Percentiles rank a stretch among this genome's conserved stretches.
Conservation (phyloP, 768 basidiomycete genomes). For the Russula vinacea region DNA sequence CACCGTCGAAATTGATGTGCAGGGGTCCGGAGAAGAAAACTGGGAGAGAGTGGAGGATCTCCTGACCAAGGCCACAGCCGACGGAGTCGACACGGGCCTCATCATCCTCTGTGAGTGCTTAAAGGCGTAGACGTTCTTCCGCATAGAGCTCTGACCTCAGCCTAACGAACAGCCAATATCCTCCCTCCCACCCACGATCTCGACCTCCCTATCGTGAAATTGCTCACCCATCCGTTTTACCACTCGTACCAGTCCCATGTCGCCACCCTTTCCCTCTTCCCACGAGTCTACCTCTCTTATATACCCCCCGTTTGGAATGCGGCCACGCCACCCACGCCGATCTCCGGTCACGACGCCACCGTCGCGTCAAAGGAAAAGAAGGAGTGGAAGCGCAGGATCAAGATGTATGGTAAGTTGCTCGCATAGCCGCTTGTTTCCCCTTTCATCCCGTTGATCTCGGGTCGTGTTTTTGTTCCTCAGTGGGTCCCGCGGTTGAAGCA, state of each 20-base stretch:
- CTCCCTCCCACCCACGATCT: slow-evolving; percentile 77
- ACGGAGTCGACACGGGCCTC: slow-evolving; percentile 39
- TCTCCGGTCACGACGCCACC: slow-evolving; percentile 34
- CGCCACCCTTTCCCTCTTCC: slow-evolving; percentile 70
- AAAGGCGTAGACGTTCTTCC: background rate
- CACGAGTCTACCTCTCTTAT: slow-evolving; percentile 70
- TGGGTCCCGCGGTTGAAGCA: slow-evolving; percentile 79
- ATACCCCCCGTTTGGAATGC: slow-evolving; percentile 73
- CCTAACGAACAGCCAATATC: slow-evolving; percentile 58
- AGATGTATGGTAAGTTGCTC: slow-evolving; percentile 73
- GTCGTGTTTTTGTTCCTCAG: slow-evolving; percentile 39
- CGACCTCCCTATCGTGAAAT: slow-evolving; percentile 66
- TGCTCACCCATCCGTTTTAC: slow-evolving; percentile 77
- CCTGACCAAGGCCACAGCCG: slow-evolving; percentile 57
- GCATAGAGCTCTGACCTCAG: slow-evolving; percentile 14
- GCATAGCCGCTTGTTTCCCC: slow-evolving; percentile 8
- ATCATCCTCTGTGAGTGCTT: slow-evolving; percentile 59
- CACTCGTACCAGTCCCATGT: slow-evolving; percentile 67
- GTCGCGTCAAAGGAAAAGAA: slow-evolving; percentile 46
- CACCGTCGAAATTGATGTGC: slow-evolving; percentile 70
- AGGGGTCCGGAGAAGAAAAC: slow-evolving; percentile 49
- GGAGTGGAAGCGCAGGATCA: slow-evolving; percentile 66
- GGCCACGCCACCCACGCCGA: slow-evolving; percentile 48
- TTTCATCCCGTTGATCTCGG: slow-evolving; percentile 11
- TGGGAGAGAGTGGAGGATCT: slow-evolving; percentile 71